A percentile compares a stretch with the other conserved stretches of the same genome.
Conservation (phyloP, 1,139 yeast genomes). For the Protomyces macrosporus region DNA sequence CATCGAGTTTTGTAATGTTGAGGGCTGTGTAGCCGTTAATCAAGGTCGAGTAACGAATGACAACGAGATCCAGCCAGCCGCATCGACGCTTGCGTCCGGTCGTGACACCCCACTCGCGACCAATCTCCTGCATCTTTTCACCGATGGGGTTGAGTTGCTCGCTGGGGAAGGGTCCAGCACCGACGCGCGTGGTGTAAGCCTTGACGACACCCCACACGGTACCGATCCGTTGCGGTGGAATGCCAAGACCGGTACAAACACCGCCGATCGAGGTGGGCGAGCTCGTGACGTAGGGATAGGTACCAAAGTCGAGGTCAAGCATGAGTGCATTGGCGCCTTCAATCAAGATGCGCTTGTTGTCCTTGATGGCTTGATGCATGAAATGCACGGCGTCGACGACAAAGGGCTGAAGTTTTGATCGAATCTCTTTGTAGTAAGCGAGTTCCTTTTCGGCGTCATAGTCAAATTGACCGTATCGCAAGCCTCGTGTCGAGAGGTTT, state of each 20-base stretch:
- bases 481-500: conserved; percentile 69
- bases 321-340: conserved; percentile 99
- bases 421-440: conserved; percentile 65
- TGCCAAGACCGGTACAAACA: conserved; percentile 91
- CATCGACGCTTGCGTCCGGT: conserved; percentile 99
- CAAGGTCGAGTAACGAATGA: conserved; percentile 78
- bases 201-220: conserved; percentile 93
- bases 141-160: conserved; percentile 89
- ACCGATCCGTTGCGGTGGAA: conserved; percentile 77
- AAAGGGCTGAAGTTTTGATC: conserved; percentile 73
- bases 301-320: conserved; percentile 97
- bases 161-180: conserved; percentile 99
- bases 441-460: conserved; percentile 79
- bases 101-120: conserved; percentile 93
- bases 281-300: conserved; percentile 96
- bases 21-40: conserved; percentile 93
- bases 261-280: conserved; percentile 97
- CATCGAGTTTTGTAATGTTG: conserved; percentile 93
- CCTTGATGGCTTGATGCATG: conserved; percentile 75
- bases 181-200: conserved; percentile 98
- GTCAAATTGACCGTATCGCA: conserved; percentile 89
- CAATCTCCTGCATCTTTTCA: conserved; percentile 79
- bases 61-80: conserved; percentile 98
- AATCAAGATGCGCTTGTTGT: conserved; percentile 77
- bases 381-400: conserved; percentile 90